Evolutionary conservation across 2,329 filamentous ascomycete species (phyloP).

Genomic region (Penicillium sp.): DNA sequence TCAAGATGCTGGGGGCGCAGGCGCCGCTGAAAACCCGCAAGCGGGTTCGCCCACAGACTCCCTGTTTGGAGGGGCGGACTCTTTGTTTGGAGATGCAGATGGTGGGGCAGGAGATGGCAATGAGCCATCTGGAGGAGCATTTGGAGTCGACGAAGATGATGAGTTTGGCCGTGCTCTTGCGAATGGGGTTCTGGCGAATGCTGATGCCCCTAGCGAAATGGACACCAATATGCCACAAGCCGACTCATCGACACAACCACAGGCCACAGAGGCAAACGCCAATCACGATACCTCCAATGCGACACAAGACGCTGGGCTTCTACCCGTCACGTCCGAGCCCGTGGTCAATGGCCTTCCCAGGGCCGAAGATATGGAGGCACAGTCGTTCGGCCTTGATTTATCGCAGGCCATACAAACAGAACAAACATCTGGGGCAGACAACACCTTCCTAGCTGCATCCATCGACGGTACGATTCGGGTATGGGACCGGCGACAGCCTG

Average conservation of each 20-base stretch:
- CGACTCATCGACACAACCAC: constrained; percentile 23
- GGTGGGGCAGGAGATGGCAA: constrained; percentile 52
- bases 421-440: constrained; percentile 60
- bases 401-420: constrained; percentile 35
- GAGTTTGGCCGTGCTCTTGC: constrained; percentile 77
- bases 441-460: constrained; percentile 79
- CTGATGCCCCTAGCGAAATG: constrained; percentile 41
- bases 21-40: constrained; percentile 58
- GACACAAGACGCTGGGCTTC: constrained; percentile 22
- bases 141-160: constrained; percentile 80
- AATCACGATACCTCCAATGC: constrained; percentile 8
- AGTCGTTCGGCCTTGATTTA: constrained; percentile 27
- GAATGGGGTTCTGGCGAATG: constrained; percentile 58
- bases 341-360: constrained; percentile 46
- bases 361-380: constrained; percentile 44
- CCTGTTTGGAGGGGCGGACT: constrained; percentile 81
- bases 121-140: constrained; percentile 59
- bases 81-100: constrained; percentile 83
- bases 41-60: constrained; percentile 72
- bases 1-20: constrained; percentile 38
- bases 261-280: constrained; percentile 11
- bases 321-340: constrained; percentile 32
- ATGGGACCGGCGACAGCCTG: constrained; percentile 63
- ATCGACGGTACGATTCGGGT: constrained; percentile 52
- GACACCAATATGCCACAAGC: constrained; percentile 25